phyloP scores from a whole-genome alignment of 108 stramenopile genomes.

The Cyclotella kingstonii region DNA sequence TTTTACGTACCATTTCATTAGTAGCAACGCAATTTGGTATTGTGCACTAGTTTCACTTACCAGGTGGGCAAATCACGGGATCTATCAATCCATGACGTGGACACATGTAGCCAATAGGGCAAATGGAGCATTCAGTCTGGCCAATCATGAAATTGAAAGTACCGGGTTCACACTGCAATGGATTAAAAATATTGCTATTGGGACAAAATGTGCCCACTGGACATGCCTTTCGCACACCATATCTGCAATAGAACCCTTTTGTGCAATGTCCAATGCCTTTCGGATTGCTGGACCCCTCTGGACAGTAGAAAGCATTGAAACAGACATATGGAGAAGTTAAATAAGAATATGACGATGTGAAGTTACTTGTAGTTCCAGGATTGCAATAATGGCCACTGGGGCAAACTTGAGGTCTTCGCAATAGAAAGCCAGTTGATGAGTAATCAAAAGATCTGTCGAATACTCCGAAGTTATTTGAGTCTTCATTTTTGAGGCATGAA shows the following conservation, averaged over 20 bases:
- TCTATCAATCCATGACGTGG: conserved; percentile 59
- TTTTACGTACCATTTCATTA: too few species aligned
- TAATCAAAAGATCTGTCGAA: conserved; percentile 69
- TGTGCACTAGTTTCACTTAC: too few species aligned
- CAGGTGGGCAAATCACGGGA: conserved; percentile 76
- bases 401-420: conserved; percentile 65
- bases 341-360: conserved; percentile 11
- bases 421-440: conserved; percentile 30
- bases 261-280: conserved; percentile 75
- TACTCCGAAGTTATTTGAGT: conserved; percentile 55
- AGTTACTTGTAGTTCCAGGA: conserved; percentile 42
- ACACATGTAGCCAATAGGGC: conserved; percentile 76
- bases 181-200: conserved; percentile 60
- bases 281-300: conserved; percentile 60
- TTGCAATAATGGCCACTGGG: conserved; percentile 71
- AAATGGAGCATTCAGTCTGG: conserved; percentile 73
- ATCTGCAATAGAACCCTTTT: conserved; percentile 64
- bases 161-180: conserved; percentile 78
- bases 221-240: conserved; percentile 57
- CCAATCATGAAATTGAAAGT: conserved; percentile 68
- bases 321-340: conserved; percentile 30
- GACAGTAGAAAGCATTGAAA: conserved; percentile 57
- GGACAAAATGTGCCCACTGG: conserved; percentile 78
- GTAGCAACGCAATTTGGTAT: too few species aligned
- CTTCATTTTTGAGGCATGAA: conserved; percentile 58